Evolutionary conservation across 2,329 filamentous ascomycete species (phyloP), one percentile per base, ranked within the genome.

Genomic region (Penicillium sp.): DNA sequence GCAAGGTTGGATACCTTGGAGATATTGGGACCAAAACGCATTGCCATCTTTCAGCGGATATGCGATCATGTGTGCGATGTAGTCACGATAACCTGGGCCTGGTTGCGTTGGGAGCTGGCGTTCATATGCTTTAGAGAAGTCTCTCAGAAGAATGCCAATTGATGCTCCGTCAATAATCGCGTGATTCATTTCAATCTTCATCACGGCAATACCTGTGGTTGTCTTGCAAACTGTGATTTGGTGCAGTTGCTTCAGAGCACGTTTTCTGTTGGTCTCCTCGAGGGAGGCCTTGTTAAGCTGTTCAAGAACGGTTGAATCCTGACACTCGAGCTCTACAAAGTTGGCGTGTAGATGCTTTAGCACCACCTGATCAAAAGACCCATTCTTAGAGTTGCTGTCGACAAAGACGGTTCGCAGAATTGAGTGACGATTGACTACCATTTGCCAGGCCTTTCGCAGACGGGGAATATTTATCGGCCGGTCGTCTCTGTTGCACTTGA

Each of bases 141-240:
- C 75, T 44, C 69, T 69, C 1, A 77, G 61, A 5, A 78, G 63
- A 8, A 76, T 64, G 44, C 69, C 68, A 19, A 75, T 68, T 15
- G 75, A 76, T 7, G 68, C 71, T 35, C 74, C 75, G 41, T 73
- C 76, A 7, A 76, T 75, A 29, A 78, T 70, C 8, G 75, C 74
- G 59, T 78, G 75, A 50, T 75, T 77, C 26, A 78, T 76, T 59
- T 76, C 75, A 7, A 78, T 61, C 51, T 77, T 76, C 41, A 76
- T 64, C 0, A 77, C 54, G 0, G 77, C 69, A 5, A 68, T 66
- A 5, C 72, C 73, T 38, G 64, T 69, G 5, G 65, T 48, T 3
- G 73, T 74, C 29, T 29, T 48, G 19, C n/a, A 23, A 48, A 48
- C 19, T 23, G 46, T 29, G 19, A 51, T 15, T n/a, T 35, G 48